Conservation (phyloP, 345 rosid species). For the Brassica napus region Da-Ae NC_063447.1:59318001-59318500, state of each 20-base stretch:
- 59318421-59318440: not conserved
- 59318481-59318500: not conserved
- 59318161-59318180: slow-evolving; percentile 7
- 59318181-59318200: not conserved
- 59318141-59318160: not conserved
- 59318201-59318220: not conserved
- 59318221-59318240: not conserved
- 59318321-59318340: not conserved
- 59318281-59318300: not conserved
- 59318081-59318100: no score
- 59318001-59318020: no score
- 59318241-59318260: not conserved
- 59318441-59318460: not conserved
- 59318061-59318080: no score
- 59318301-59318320: not conserved
- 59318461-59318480: not conserved
- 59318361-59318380: not conserved
- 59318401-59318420: not conserved
- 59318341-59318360: not conserved
- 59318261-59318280: not conserved
- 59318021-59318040: no score
- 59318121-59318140: not conserved
- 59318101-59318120: no score
- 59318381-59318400: not conserved
- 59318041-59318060: no score